These are phyloP conservation scores for Wallacemonas collosoma DNA, from an alignment of 208 protist species.

Conservation along the genomic window DNA sequence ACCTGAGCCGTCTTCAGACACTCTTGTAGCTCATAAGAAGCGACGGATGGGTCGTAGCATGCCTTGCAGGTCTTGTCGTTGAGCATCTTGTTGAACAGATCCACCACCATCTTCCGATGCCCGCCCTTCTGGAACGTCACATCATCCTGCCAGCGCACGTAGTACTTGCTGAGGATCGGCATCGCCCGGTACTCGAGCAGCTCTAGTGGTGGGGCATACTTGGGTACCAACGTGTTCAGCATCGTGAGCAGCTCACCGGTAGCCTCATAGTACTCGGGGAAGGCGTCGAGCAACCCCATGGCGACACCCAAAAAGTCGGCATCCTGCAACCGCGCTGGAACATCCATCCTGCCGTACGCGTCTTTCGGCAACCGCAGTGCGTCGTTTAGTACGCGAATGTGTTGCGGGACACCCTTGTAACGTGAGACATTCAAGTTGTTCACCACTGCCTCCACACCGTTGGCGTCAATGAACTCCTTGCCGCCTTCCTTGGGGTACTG, in stretches of 20 bases:
- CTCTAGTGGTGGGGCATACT: conserved; percentile 58
- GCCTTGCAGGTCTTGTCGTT: conserved; percentile 80
- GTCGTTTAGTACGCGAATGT: conserved; percentile 85
- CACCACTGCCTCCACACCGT: conserved; percentile 75
- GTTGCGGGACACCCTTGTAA: conserved; percentile 90
- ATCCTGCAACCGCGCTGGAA: conserved; percentile 64
- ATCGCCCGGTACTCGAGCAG: conserved; percentile 87
- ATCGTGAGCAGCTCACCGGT: conserved; percentile 60
- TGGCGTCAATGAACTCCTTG: conserved; percentile 76
- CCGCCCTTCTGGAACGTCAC: conserved; percentile 77
- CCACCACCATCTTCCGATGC: conserved; percentile 52
- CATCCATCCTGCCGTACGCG: conserved; percentile 31
- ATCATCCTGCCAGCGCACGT: conserved; percentile 81
- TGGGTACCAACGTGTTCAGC: conserved; percentile 60
- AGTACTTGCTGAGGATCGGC: conserved; percentile 87
- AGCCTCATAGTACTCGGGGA: conserved; percentile 87
- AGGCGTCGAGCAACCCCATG: conserved; percentile 79
- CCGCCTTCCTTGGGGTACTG: conserved; percentile 81
- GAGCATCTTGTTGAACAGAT: conserved; percentile 74
- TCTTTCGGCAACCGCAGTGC: conserved; percentile 60
- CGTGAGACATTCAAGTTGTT: conserved; percentile 82
- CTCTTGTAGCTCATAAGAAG: conserved; percentile 84
- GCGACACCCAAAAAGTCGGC: conserved; percentile 82
- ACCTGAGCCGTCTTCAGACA: conserved; percentile 68
- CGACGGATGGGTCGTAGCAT: conserved; percentile 80